Evolutionary conservation across 768 basidiomycete genomes (phyloP).

Genomic region (Coprinellus aureogranulatus): DNA sequence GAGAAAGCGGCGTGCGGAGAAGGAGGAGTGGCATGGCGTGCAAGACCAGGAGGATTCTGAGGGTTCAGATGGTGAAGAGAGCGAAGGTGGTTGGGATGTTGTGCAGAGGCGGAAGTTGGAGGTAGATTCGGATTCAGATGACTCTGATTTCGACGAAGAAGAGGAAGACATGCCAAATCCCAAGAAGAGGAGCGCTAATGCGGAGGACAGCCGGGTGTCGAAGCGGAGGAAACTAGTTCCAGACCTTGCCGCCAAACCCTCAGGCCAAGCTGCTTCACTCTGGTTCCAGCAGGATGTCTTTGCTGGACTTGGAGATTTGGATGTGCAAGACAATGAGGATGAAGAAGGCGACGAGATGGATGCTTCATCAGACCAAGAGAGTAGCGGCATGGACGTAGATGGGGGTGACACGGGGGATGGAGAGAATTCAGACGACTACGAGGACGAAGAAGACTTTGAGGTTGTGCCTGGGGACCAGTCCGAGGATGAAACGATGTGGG

Average conservation of each 20-base stretch:
- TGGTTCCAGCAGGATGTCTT: conserved; percentile 98
- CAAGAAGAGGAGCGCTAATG: conserved; percentile 41
- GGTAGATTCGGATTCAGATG: conserved; percentile 47
- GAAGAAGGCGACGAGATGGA: conserved; percentile 28
- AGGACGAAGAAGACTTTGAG: conserved; percentile 61
- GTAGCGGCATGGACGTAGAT: conserved; percentile 14
- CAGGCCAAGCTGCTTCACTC: conserved; percentile 63
- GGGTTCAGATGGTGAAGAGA: conserved; percentile 29
- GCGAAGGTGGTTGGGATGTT: conserved; percentile 70
- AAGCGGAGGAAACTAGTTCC: conserved; percentile 57
- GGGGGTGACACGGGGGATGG: not conserved
- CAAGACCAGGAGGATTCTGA: conserved; percentile 39
- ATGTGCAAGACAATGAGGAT: conserved; percentile 23
- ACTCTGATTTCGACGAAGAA: conserved; percentile 34
- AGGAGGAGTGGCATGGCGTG: conserved; percentile 19
- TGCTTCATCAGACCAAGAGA: conserved; percentile 15
- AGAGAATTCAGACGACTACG: conserved; percentile 1
- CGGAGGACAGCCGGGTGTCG: conserved; percentile 12
- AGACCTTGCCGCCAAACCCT: conserved; percentile 36
- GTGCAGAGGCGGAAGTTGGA: conserved; percentile 55
- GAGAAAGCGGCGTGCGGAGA: conserved; percentile 59
- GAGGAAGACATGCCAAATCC: conserved; percentile 13
- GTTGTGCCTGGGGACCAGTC: conserved; percentile 65
- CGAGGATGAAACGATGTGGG: conserved; percentile 71
- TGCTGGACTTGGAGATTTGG: conserved; percentile 52